These are phyloP conservation scores for Mycena albidolilacea DNA, from an alignment of 768 basidiomycete genomes.

Conservation along the genomic window DNA sequence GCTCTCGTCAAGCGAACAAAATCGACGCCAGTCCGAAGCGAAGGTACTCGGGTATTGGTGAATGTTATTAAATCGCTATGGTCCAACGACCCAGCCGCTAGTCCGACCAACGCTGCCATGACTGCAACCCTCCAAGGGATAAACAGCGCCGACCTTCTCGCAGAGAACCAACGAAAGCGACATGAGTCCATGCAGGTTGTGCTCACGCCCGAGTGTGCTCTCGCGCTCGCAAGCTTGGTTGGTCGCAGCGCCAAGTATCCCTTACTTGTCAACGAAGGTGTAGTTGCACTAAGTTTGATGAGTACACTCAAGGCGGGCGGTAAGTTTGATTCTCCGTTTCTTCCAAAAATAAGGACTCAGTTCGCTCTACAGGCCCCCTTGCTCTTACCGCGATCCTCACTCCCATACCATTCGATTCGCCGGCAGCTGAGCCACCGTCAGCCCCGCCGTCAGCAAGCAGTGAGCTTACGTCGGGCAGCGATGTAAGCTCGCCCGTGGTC, in stretches of 20 bases:
- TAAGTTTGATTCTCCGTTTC: slow-evolving; percentile 51
- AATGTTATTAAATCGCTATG: slow-evolving; percentile 88
- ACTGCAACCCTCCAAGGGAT: slow-evolving; percentile 41
- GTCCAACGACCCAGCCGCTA: slow-evolving; percentile 61
- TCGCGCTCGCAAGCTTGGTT: slow-evolving; percentile 79
- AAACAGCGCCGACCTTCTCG: slow-evolving; percentile 50
- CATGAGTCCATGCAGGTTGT: slow-evolving; percentile 68
- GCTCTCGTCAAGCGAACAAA: slow-evolving; percentile 85
- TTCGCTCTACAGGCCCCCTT: slow-evolving; percentile 62
- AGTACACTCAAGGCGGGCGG: slow-evolving; percentile 77
- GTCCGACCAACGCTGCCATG: slow-evolving; percentile 36
- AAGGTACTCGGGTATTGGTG: slow-evolving; percentile 91
- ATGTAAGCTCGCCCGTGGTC: slow-evolving; percentile 63
- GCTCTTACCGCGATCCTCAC: slow-evolving; percentile 74
- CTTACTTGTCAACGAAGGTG: slow-evolving; percentile 89
- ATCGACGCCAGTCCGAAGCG: slow-evolving; percentile 86
- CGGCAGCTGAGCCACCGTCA: slow-evolving; percentile 52
- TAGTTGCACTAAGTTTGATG: slow-evolving; percentile 86
- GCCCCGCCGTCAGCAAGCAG: slow-evolving; percentile 58
- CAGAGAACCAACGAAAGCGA: slow-evolving; percentile 63
- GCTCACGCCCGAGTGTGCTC: slow-evolving; percentile 67
- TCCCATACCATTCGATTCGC: slow-evolving; percentile 61
- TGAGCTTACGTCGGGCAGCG: slow-evolving; percentile 45
- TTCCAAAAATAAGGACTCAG: slow-evolving; percentile 14
- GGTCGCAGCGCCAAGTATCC: slow-evolving; percentile 86